phyloP scores from a whole-genome alignment of 1,284 basidiomycete genomes.

The Psilocybe mexicana region DNA sequence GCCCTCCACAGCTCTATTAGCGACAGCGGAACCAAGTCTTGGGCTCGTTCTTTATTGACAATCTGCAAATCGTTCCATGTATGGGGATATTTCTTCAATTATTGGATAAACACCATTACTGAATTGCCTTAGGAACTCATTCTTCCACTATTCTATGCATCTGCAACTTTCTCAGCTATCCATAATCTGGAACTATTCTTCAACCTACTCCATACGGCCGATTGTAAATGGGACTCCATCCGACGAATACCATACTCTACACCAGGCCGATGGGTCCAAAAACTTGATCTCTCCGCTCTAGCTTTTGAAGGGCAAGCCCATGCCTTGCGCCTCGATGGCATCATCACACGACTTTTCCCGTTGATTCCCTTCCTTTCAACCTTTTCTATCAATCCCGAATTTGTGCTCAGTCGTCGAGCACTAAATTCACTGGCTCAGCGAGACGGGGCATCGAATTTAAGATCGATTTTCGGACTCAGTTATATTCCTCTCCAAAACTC shows the following conservation, averaged over 20 bases:
- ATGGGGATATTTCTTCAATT: conserved; percentile 25
- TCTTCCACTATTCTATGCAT: conserved; percentile 66
- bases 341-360: conserved; percentile 65
- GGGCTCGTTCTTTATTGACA: conserved; percentile 47
- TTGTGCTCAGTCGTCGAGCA: conserved; percentile 62
- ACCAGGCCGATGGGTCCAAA: conserved; percentile 81
- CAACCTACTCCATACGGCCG: conserved; percentile 54
- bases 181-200: conserved; percentile 58
- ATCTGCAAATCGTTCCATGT: conserved; percentile 78
- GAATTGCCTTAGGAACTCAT: conserved; percentile 55
- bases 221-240: conserved; percentile 83
- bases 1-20: conserved; percentile 34
- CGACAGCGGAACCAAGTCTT: conserved; percentile 18
- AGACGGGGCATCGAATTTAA: conserved; percentile 54
- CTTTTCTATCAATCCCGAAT: conserved; percentile 60
- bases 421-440: conserved; percentile 55
- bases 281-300: conserved; percentile 66
- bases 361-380: conserved; percentile 67
- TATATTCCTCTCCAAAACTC: conserved; percentile 41
- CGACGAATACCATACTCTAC: conserved; percentile 80
- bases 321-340: conserved; percentile 54
- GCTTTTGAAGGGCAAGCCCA: conserved; percentile 44
- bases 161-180: conserved; percentile 49
- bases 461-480: conserved; percentile 62
- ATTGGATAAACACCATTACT: neutral